Evolutionary conservation across 768 basidiomycete genomes (phyloP).

Genomic region (Mycena indigotica): DNA sequence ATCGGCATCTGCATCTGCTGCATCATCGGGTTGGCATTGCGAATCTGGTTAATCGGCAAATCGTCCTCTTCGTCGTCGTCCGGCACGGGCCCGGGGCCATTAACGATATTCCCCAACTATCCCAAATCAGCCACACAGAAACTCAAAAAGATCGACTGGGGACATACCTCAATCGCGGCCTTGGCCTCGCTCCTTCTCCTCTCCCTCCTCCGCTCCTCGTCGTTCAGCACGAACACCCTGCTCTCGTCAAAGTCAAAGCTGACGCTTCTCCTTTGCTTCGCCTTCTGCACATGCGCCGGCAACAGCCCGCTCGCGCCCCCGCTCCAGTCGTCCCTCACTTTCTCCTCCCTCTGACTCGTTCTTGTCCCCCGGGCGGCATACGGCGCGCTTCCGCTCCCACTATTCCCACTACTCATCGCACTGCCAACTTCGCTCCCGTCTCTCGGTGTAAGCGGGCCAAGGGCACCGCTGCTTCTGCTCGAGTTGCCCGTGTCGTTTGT

Average conservation of each 20-base stretch:
- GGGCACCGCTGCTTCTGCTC: slow-evolving; percentile 75
- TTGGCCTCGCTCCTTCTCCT: slow-evolving; percentile 78
- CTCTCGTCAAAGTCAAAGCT: slow-evolving; percentile 73
- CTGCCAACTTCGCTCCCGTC: slow-evolving; percentile 74
- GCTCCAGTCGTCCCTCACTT: slow-evolving; percentile 30
- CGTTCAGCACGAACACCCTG: slow-evolving; percentile 24
- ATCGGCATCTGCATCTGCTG: slow-evolving; percentile 29
- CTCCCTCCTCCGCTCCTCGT: slow-evolving; percentile 64
- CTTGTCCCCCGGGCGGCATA: neutral
- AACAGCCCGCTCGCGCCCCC: slow-evolving; percentile 39
- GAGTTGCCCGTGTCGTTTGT: slow-evolving; percentile 86
- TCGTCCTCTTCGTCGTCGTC: slow-evolving; percentile 55
- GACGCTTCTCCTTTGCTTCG: slow-evolving; percentile 59
- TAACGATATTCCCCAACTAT: slow-evolving; percentile 66
- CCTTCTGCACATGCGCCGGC: slow-evolving; percentile 18
- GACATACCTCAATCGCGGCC: slow-evolving; percentile 80
- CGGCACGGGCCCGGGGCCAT: slow-evolving; percentile 68
- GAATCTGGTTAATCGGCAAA: slow-evolving; percentile 46
- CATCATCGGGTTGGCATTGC: slow-evolving; percentile 36
- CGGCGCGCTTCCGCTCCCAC: slow-evolving; percentile 39
- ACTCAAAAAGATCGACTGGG: slow-evolving; percentile 14
- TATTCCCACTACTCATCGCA: slow-evolving; percentile 22
- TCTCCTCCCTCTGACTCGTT: slow-evolving; percentile 5
- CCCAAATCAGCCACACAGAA: slow-evolving; percentile 12
- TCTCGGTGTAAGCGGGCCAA: slow-evolving; percentile 73